Percentiles rank a stretch among this genome's conserved stretches.
phyloP scores from a whole-genome alignment of 345 rosid genomes.

The Jatropha curcas region DNA sequence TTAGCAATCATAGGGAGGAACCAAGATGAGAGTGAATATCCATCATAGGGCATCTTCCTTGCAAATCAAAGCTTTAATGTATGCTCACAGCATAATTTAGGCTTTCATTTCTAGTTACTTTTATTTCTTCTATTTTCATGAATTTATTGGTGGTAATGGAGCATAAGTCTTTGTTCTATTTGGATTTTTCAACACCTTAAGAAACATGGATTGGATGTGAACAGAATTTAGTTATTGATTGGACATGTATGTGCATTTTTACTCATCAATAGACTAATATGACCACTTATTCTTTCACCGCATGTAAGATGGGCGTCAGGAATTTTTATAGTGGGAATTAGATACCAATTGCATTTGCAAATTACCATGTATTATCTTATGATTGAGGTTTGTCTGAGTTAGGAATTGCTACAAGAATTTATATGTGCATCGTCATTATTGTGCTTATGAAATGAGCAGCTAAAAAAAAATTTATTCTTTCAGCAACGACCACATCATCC shows the following conservation, averaged over 20 bases:
- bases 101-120: not conserved
- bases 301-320: not conserved
- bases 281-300: not conserved
- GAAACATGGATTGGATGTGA: not conserved
- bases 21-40: not conserved
- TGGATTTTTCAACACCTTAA: not conserved
- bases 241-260: not conserved
- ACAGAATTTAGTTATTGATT: not conserved
- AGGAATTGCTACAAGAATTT: not conserved
- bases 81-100: not conserved
- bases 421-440: not conserved
- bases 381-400: not conserved
- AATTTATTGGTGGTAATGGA: not conserved
- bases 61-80: not conserved
- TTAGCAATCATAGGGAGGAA: not conserved
- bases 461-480: constrained; percentile 23
- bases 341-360: not conserved
- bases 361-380: not conserved
- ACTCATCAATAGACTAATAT: not conserved
- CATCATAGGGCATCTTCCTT: not conserved
- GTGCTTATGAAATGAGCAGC: not conserved
- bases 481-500: constrained; percentile 99
- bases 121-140: not conserved
- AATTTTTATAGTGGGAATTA: not conserved
- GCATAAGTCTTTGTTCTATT: not conserved